These are phyloP conservation scores for Gynostemma pentaphyllum DNA, from an alignment of 306 rosid species.

Conservation along the genomic window DNA sequence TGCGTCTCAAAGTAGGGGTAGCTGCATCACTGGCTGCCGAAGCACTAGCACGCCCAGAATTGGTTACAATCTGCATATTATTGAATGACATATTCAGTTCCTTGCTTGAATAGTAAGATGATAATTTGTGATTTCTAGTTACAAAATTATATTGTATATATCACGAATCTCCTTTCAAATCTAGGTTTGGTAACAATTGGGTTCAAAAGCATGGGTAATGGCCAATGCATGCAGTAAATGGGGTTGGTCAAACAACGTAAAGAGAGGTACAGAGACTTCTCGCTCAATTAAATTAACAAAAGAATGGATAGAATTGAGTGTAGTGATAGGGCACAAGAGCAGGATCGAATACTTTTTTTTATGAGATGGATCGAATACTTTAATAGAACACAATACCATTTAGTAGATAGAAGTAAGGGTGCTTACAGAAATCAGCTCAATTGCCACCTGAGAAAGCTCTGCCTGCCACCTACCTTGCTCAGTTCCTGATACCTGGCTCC, in stretches of 20 bases:
- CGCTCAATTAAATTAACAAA: background rate
- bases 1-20: conserved; percentile 96
- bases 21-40: conserved; percentile 97
- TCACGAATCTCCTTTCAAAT: background rate
- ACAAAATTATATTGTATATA: background rate
- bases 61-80: conserved; percentile 74
- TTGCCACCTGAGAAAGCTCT: conserved; percentile 96
- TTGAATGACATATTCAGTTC: background rate
- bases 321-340: too few species aligned
- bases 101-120: background rate
- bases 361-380: too few species aligned
- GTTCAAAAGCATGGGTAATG: background rate
- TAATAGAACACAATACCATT: background rate
- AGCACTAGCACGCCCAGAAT: conserved; percentile 96
- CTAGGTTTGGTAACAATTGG: background rate
- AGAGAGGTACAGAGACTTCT: background rate
- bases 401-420: background rate
- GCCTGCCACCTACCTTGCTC: conserved; percentile 99
- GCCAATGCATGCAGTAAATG: background rate
- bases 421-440: conserved; percentile 90
- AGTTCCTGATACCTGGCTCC: conserved; percentile 63
- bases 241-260: background rate
- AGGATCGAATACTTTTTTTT: too few species aligned
- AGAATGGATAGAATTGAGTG: background rate
- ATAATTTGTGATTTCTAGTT: background rate